phyloP scores from a whole-genome alignment of 2,329 filamentous ascomycete genomes.

The Didymella glomerata region DNA sequence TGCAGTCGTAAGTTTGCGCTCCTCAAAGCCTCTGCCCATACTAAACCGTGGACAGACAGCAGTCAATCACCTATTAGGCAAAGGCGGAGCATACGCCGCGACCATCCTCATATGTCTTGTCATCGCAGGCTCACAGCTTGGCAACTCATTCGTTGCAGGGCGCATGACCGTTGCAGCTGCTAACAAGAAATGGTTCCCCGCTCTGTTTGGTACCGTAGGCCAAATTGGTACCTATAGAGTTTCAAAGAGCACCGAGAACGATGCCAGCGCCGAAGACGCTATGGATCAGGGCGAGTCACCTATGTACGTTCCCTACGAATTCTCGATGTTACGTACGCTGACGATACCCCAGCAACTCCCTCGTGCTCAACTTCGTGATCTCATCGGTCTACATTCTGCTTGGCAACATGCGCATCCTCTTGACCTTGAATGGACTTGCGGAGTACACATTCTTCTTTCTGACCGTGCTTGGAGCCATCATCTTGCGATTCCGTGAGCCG shows the following conservation, averaged over 20 bases:
- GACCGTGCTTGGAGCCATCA: constrained; percentile 66
- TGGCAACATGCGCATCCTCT: constrained; percentile 68
- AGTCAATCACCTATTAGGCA: constrained; percentile 61
- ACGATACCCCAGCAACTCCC: constrained; percentile 36
- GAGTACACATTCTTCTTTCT: constrained; percentile 71
- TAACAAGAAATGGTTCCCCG: constrained; percentile 47
- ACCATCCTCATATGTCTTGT: constrained; percentile 66
- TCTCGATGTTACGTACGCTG: background rate
- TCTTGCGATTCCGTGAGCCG: constrained; percentile 66
- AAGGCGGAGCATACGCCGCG: constrained; percentile 62
- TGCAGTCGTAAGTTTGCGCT: constrained; percentile 61
- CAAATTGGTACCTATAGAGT: constrained; percentile 42
- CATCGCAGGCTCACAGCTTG: constrained; percentile 67
- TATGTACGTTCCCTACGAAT: constrained; percentile 30
- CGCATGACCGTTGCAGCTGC: constrained; percentile 69
- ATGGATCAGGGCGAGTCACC: constrained; percentile 49
- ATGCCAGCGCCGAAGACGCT: constrained; percentile 30
- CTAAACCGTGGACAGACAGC: constrained; percentile 35
- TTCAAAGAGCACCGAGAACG: constrained; percentile 12
- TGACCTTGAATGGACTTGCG: constrained; percentile 59
- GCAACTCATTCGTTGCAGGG: constrained; percentile 70
- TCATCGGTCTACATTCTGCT: constrained; percentile 67
- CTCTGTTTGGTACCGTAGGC: constrained; percentile 38
- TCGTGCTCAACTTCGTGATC: constrained; percentile 45
- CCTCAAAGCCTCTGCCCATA: background rate